These are phyloP conservation scores for Quercus mongolica DNA, from an alignment of 306 rosid species.

Conservation along the genomic window DNA sequence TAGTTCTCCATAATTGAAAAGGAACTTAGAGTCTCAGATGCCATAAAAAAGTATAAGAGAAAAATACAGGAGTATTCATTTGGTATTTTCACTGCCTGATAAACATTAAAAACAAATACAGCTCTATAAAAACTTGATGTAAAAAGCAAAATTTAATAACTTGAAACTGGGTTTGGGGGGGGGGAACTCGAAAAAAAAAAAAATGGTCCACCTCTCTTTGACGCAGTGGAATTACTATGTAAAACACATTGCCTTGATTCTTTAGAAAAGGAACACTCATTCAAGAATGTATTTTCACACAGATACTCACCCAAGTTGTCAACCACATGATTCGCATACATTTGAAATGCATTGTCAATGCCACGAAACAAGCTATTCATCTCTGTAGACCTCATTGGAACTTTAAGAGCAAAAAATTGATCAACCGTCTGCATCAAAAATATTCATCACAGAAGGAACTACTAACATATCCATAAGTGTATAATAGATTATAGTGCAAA, in stretches of 20 bases:
- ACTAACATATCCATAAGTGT: not conserved
- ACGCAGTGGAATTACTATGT: slow-evolving; percentile 11
- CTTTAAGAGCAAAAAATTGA: slow-evolving; percentile 89
- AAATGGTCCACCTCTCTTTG: slow-evolving; percentile 3
- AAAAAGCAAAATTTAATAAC: not conserved
- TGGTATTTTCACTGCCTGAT: not conserved
- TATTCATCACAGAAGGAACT: slow-evolving; percentile 15
- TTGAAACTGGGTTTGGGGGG: not conserved
- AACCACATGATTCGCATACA: slow-evolving; percentile 65
- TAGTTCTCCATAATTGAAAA: too few relatives aligned
- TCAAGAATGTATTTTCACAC: slow-evolving; percentile 7
- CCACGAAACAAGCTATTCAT: slow-evolving; percentile 87
- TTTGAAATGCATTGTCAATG: slow-evolving; percentile 93
- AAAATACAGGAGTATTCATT: too few relatives aligned
- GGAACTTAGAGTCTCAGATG: too few relatives aligned
- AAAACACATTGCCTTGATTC: not conserved
- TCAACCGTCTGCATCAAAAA: slow-evolving; percentile 79
- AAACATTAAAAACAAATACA: not conserved
- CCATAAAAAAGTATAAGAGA: too few relatives aligned
- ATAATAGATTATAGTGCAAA: not conserved
- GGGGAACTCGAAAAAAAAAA: not conserved
- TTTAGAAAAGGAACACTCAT: not conserved
- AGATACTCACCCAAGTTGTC: slow-evolving; percentile 66
- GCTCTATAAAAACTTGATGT: not conserved
- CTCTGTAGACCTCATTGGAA: slow-evolving; percentile 94